phyloP scores from a whole-genome alignment of 1,284 basidiomycete species.

The Stygiomarasmius scandens region DNA sequence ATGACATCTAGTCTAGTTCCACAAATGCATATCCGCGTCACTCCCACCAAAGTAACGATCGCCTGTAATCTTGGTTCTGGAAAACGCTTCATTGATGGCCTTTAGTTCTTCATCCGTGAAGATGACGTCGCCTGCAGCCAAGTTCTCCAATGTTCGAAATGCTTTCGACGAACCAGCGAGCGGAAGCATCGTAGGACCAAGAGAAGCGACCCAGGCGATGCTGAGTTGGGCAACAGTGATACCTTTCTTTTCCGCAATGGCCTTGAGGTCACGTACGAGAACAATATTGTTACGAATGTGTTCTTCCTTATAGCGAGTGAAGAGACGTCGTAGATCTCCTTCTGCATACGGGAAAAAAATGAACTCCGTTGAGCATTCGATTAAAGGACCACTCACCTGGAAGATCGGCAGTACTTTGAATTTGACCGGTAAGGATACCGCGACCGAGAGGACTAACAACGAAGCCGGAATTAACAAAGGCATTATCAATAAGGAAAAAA shows the following conservation, averaged over 20 bases:
- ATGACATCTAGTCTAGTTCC: no score
- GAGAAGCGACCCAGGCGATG: conserved; percentile 60
- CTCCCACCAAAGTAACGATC: conserved; percentile 1
- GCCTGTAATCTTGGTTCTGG: not conserved
- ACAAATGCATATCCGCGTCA: not conserved
- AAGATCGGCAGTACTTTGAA: conserved; percentile 46
- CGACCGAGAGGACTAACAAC: conserved; percentile 50
- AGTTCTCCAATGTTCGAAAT: conserved; percentile 48
- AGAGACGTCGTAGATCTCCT: conserved; percentile 27
- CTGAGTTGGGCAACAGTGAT: conserved; percentile 59
- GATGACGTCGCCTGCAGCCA: conserved; percentile 42
- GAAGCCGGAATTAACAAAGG: no score
- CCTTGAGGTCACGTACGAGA: conserved; percentile 50
- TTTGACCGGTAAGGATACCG: conserved; percentile 59
- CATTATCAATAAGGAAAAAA: not conserved
- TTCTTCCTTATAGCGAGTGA: conserved; percentile 28
- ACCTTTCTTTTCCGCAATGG: conserved; percentile 50
- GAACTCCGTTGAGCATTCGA: no score
- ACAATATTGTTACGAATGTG: conserved; percentile 58
- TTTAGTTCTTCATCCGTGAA: conserved; percentile 42
- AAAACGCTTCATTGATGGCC: conserved; percentile 30
- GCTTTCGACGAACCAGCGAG: conserved; percentile 55
- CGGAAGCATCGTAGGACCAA: conserved; percentile 53
- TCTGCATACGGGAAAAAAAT: no score
- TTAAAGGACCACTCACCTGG: conserved; percentile 32